Evolutionary conservation across 768 basidiomycete genomes (phyloP), one percentile per base, ranked within the genome.

Genomic region (Collybiopsis confluens): DNA sequence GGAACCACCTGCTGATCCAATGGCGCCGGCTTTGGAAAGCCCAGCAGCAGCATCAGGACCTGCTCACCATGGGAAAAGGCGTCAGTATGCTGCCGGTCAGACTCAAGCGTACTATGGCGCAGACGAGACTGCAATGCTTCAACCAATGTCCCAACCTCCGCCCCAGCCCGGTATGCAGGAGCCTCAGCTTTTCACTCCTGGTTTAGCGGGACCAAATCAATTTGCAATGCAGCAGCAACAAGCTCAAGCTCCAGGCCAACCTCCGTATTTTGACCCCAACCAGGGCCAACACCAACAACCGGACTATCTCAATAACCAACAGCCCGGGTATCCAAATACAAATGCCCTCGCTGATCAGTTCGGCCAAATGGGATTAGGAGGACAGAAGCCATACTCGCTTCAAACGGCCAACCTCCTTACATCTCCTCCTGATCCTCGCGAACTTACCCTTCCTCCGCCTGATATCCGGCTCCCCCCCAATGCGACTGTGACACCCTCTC

Each of bases 31-130:
- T 24, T 73, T 79, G 42, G 68, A 76, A 4, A 64, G 73, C 18
- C 71, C 72, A 13, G 73, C 78, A 2, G 68, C 72, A 20, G 75
- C 81, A 27, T 75, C 81, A 23, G 71, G 74, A 15, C 65, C 67
- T 2, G 51, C 59, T n/a, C 68, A 78, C 26, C 75, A 79, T 58
- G 52, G 73, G 50, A 88, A 91, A 70, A 87, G 92, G 60, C 86
- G 95, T 42, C 93, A 96, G 68, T 98, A 98, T 67, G 95, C 95
- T 45, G 85, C 91, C 3, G 94, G 91, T 10, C 94, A 97, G 70
- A 92, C 92, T 1, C 91, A 93, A 64, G 92, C 81, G 2, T 94
- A 94, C 67, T 92, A 92, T 59, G 81, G 59, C 33, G 59, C 74
- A 38, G 81, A 82, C 45, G 76, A 71, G 53, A 64, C 69, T 33